Conservation (phyloP, 371 early-diverging fungal species). For the Mucor plumbeus region DNA sequence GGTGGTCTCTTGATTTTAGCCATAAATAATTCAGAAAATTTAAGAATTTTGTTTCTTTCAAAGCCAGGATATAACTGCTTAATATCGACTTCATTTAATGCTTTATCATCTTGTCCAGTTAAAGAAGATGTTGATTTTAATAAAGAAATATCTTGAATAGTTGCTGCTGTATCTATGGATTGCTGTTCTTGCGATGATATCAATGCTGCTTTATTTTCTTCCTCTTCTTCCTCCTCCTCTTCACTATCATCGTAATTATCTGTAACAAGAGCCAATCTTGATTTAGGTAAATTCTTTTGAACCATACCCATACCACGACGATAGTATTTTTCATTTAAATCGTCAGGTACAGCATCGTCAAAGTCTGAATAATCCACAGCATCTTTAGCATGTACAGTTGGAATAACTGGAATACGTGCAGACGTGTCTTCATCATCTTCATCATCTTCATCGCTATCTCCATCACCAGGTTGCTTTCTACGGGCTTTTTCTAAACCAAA, state of each 20-base stretch:
- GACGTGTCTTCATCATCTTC: slow-evolving; percentile 30
- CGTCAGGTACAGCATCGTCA: slow-evolving; percentile 80
- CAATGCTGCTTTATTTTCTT: not conserved
- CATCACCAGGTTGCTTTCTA: slow-evolving; percentile 36
- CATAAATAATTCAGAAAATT: slow-evolving; percentile 74
- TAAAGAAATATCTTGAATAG: slow-evolving; percentile 2
- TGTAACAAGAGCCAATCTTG: slow-evolving; percentile 41
- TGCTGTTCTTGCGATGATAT: not conserved
- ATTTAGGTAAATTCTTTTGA: slow-evolving; percentile 36
- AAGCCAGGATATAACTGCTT: slow-evolving; percentile 70
- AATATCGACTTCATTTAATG: slow-evolving; percentile 42
- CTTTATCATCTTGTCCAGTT: not conserved
- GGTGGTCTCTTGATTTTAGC: slow-evolving; percentile 43
- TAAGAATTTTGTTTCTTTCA: slow-evolving; percentile 62
- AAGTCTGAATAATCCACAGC: slow-evolving; percentile 86
- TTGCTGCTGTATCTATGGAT: slow-evolving; percentile 25
- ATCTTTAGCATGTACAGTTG: slow-evolving; percentile 60
- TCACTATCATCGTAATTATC: slow-evolving; percentile 74
- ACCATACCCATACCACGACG: slow-evolving; percentile 42
- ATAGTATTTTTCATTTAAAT: slow-evolving; percentile 52
- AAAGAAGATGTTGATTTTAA: not conserved
- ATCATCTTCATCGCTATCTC: slow-evolving; percentile 43
- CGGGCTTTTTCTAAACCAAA: slow-evolving; percentile 55
- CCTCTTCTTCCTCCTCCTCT: slow-evolving; percentile 50
- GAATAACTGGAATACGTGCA: slow-evolving; percentile 24